phyloP scores from a whole-genome alignment of 768 basidiomycete genomes.

The Tulasnella sp. region DNA sequence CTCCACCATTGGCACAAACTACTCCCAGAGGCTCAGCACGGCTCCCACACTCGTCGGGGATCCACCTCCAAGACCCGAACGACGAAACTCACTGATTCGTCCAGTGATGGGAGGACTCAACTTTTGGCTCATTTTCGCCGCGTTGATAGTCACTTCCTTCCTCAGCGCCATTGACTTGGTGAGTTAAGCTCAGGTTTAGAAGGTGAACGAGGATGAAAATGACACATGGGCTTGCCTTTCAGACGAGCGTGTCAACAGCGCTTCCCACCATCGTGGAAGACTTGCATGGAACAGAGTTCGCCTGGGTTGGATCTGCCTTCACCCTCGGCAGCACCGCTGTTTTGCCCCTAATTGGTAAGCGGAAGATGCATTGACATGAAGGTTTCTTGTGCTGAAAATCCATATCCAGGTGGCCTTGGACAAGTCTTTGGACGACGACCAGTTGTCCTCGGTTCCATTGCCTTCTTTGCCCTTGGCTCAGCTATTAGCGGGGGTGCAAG shows the following conservation, averaged over 20 bases:
- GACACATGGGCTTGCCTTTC: background rate
- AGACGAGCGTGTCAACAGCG: slow-evolving; percentile 11
- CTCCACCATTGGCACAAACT: too few species aligned
- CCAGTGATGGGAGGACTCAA: background rate
- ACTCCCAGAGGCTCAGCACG: too few species aligned
- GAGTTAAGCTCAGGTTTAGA: background rate
- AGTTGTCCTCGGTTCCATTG: slow-evolving; percentile 23
- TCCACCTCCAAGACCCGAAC: background rate
- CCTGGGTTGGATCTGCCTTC: slow-evolving; percentile 17
- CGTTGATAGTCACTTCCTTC: slow-evolving; percentile 4
- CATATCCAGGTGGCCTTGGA: slow-evolving; percentile 19
- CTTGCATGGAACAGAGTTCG: slow-evolving; percentile 9
- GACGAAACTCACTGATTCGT: background rate
- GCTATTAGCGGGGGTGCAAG: slow-evolving; percentile 30
- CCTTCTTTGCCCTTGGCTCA: slow-evolving; percentile 29
- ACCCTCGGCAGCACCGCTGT: slow-evolving; percentile 24
- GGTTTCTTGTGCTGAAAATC: background rate
- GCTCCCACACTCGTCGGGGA: background rate
- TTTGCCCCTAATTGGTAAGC: slow-evolving; percentile 27
- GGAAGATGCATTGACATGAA: slow-evolving; percentile 14
- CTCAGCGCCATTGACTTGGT: slow-evolving; percentile 7
- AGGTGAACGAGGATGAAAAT: background rate
- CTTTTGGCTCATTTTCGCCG: slow-evolving; percentile 8
- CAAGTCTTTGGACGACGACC: slow-evolving; percentile 29
- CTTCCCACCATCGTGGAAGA: slow-evolving; percentile 12